Base-by-base conservation (phyloP, 2,329 filamentous ascomycete species). In the Cryphonectria nitschkei region DNA sequence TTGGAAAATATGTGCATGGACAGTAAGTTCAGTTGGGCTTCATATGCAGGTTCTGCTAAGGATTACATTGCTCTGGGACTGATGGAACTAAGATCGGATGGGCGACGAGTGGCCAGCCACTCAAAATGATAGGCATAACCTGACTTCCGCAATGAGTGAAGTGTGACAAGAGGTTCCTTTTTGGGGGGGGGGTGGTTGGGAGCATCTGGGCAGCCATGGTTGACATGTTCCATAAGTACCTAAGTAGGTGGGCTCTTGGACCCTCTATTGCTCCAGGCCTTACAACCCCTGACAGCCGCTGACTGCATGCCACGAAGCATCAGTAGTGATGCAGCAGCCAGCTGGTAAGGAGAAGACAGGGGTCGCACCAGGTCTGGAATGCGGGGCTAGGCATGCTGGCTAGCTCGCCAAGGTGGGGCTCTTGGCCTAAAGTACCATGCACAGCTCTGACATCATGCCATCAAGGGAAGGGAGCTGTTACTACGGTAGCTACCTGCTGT, bases 261-360 rank as follows among this genome's bases (percentile, higher is more conserved):
- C 52, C 54, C 54, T 58, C 26, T 58, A 7, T 19, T 32, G 26
- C 29, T 58, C 29, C 26, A 58, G 54, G 54, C 52, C 26, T 16
- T 16, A 26, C 9, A 26, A 14, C 52, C n/a, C n/a, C 26, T 56
- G 22, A 39, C 11, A 22, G 29, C 60, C n/a, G 56, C 56, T 62
- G 54, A 58, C 54, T 32, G 54, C 26, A 29, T 58, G 34, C 60
- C 60, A 62, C 60, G 34, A 62, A 41, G 60, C 60, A 14, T 11
- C 37, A 39, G 37, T 9, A 37, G 43, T 22, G 43, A 50, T 50
- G 43, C 56, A 32, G 56, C 29, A 37, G 29, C 14, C 29, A 32
- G 56, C 29, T 61, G 29, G 56, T 37, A 9, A 37, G 56, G 26
- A 37, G 2, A 2, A 19, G 2, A 29, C 58, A 62, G 22, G 58